Percentiles rank a stretch among this genome's conserved stretches.
Conservation (phyloP, 75 land plant species). For the Pinus albicaulis region DNA sequence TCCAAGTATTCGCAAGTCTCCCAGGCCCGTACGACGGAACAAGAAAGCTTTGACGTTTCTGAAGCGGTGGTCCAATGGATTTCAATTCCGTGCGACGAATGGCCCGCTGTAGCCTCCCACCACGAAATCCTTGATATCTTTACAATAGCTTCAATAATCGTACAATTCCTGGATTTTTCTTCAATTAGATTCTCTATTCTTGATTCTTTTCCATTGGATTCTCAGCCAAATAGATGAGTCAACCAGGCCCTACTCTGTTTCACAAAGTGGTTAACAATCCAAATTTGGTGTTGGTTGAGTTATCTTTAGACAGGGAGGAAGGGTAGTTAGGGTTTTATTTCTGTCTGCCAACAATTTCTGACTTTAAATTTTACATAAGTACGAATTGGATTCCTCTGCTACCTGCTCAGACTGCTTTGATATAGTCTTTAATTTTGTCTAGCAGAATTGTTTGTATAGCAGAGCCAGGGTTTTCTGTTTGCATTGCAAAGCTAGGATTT, state of each 20-base stretch:
- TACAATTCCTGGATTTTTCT: neutral
- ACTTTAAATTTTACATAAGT: too few relatives aligned
- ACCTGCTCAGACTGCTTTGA: too few relatives aligned
- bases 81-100: neutral
- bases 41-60: neutral
- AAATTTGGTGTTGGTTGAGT: neutral
- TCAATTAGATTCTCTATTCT: neutral
- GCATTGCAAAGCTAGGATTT: neutral
- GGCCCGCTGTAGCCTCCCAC: neutral
- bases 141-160: neutral
- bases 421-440: too few relatives aligned
- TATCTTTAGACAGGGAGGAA: neutral
- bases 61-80: neutral
- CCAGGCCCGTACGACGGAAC: too few relatives aligned
- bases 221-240: neutral
- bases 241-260: neutral
- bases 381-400: too few relatives aligned
- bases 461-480: too few relatives aligned
- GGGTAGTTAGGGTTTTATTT: neutral
- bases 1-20: too few relatives aligned
- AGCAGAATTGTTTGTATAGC: too few relatives aligned
- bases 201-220: neutral
- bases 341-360: neutral
- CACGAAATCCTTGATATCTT: neutral
- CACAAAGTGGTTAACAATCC: neutral